Evolutionary conservation across 2,329 filamentous ascomycete species (phyloP).

Genomic region (Colletotrichum coccodes): DNA sequence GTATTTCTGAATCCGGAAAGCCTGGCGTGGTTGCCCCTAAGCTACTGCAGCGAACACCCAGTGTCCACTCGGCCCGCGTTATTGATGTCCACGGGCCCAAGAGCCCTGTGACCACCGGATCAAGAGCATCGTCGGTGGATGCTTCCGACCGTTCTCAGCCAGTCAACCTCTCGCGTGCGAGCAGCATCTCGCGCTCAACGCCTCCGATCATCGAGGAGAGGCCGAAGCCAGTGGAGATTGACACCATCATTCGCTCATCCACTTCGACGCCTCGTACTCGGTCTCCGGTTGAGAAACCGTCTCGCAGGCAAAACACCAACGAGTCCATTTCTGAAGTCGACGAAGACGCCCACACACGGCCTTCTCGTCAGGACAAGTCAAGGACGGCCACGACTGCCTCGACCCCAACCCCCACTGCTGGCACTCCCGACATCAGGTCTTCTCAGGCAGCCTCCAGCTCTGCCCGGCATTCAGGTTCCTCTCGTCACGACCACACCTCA

Average conservation of each 20-base stretch:
- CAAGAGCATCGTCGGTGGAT: slow-evolving; percentile 60
- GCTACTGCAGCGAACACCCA: slow-evolving; percentile 55
- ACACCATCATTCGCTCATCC: slow-evolving; percentile 28
- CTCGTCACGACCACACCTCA: slow-evolving; percentile 34
- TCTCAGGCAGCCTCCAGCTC: slow-evolving; percentile 36
- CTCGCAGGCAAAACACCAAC: slow-evolving; percentile 39
- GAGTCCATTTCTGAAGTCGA: slow-evolving; percentile 57
- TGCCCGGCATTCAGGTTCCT: slow-evolving; percentile 33
- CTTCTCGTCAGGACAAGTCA: slow-evolving; percentile 10
- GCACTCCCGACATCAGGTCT: slow-evolving; percentile 21
- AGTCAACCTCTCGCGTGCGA: slow-evolving; percentile 51
- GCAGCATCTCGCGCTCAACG: slow-evolving; percentile 47
- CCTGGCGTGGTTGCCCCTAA: slow-evolving; percentile 49
- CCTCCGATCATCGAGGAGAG: slow-evolving; percentile 53
- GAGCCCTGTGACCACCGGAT: slow-evolving; percentile 56
- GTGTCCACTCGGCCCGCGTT: slow-evolving; percentile 66
- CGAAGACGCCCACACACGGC: slow-evolving; percentile 42
- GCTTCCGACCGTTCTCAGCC: slow-evolving; percentile 53
- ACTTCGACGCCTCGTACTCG: slow-evolving; percentile 38
- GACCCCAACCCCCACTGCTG: slow-evolving; percentile 13
- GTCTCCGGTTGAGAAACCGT: slow-evolving; percentile 44
- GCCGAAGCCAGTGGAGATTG: slow-evolving; percentile 37
- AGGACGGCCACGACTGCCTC: slow-evolving; percentile 14
- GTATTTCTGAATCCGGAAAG: slow-evolving; percentile 57
- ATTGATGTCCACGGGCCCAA: slow-evolving; percentile 65